Base-by-base conservation (phyloP, 2,329 filamentous ascomycete species). In the Atkinsonella texensis region DNA sequence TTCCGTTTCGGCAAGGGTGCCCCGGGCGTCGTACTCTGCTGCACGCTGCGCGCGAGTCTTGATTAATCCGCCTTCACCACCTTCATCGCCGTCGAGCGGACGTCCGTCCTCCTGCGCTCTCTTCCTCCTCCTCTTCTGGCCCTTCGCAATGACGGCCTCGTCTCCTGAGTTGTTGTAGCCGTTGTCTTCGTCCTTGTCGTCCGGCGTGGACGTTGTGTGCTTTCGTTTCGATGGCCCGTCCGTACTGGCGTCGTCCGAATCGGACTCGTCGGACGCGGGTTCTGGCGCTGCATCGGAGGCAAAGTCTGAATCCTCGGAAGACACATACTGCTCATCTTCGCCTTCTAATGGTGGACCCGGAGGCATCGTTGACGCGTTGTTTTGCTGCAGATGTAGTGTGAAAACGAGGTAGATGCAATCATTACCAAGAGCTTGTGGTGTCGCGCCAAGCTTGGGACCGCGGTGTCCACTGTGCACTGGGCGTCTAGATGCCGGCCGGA, bases 221-320 rank as follows among this genome's bases (percentile, higher is more conserved):
- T 54, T 57, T 50, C 57, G 59, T 50, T 64, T 64, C 53, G 58
- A 56, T 17, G 57, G 54, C 17, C 54, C 52, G 48, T 62, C 62
- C 38, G 62, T 59, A 20, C 55, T 59, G 17, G 66, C 68, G 46
- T 65, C 65, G 38, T 75, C 75, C 8, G 74, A 75, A 52, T 76
- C 80, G 5, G 77, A 77, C 11, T 69, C 70, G 5, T 74, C 72
- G 0, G 73, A 74, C 13, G 67, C 71, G 15, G 69, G 73, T 33
- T 71, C 72, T n/a, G 66, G 62, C 31, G 62, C 74, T 17, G 72
- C 71, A 45, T 80, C 81, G n/a, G 78, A 79, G 23, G 81, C 77
- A 55, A 88, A 88, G 62, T 88, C 84, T 10, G 84, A 85, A 62
- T 89, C 85, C 57, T 87, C 81, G 3, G 83, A 83, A 1, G 84